phyloP scores from a whole-genome alignment of 2,329 filamentous ascomycete genomes.

The Thelonectria discophora region DNA sequence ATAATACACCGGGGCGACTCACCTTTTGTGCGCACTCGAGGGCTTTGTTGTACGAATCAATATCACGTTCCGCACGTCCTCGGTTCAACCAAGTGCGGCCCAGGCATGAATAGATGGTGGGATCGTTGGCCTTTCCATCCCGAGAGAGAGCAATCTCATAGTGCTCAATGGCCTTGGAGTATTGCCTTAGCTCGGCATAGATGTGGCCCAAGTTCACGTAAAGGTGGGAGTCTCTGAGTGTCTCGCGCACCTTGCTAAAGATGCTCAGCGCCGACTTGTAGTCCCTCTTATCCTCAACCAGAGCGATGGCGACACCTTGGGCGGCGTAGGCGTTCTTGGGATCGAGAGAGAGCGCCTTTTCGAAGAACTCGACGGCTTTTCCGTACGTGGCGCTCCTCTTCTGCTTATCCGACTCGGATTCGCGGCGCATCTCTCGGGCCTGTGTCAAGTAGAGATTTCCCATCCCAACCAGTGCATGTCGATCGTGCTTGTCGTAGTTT shows the following conservation, averaged over 20 bases:
- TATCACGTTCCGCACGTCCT: constrained; percentile 70
- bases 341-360: constrained; percentile 95
- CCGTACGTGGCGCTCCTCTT: constrained; percentile 88
- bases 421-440: constrained; percentile 92
- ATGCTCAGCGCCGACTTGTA: constrained; percentile 83
- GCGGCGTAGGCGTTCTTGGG: constrained; percentile 95
- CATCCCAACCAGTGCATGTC: constrained; percentile 97
- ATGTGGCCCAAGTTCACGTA: constrained; percentile 95
- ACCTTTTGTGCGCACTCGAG: constrained; percentile 72
- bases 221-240: constrained; percentile 85
- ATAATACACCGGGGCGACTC: constrained; percentile 33
- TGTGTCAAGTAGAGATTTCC: constrained; percentile 89
- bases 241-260: constrained; percentile 90
- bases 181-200: constrained; percentile 90
- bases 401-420: constrained; percentile 88
- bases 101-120: constrained; percentile 83
- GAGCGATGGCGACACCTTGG: constrained; percentile 92
- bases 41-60: constrained; percentile 66
- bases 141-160: constrained; percentile 88
- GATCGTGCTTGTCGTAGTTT: constrained; percentile 94
- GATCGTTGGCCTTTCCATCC: constrained; percentile 77
- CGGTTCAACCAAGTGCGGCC: constrained; percentile 88
- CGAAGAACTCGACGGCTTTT: constrained; percentile 97
- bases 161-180: constrained; percentile 89
- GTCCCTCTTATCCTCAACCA: constrained; percentile 95